Evolutionary conservation across 2,329 filamentous ascomycete species (phyloP), one percentile per base, ranked within the genome.

Genomic region (Pyrenophora tritici-repentis): DNA sequence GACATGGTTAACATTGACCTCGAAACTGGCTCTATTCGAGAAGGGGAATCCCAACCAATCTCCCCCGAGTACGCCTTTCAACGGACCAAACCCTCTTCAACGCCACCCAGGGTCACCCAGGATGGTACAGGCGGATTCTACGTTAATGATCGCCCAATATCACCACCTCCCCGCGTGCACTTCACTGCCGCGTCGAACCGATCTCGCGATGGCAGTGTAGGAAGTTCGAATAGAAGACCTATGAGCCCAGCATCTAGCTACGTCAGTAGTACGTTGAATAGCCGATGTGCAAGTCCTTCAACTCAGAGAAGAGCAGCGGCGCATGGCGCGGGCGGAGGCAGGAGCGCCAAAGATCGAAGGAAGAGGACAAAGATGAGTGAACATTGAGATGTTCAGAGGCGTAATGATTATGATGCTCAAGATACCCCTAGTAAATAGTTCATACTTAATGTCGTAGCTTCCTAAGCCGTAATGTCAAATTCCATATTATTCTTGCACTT

Each of bases 311-410:
- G 24, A 17, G 26, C 7, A 8, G 41, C 3, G n/a, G 42, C 29
- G 17, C 43, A 42, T 12, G 26, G 38, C 17, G 50, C 47, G 1
- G 66, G 63, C 17, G 63, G 63, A 7, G 66, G 65, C 1, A 58
- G 65, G 35, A 67, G 62, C 45, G 65, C 65, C 7, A 46, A 52
- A 37, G 65, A 70, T 59, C 42, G 64, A 36, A 59, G 53, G 49
- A 55, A 41, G 6, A 73, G 58, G 31, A 48, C 39, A 9, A 47
- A 41, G 37, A 16, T 53, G 45, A 59, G 50, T 31, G 46, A 20
- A 20, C 51, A 53, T 10, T 13, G 32, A 26, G 9, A 17, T 26
- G 9, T 10, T 39, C 29, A 6, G 5, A 13, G 34, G 5, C 16
- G 16, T n/a, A 14, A 38, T n/a, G 24, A 33, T 6, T 33, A 10